Conservation (phyloP, 805 yeast genomes). For the Yamadazyma philogaea region DNA sequence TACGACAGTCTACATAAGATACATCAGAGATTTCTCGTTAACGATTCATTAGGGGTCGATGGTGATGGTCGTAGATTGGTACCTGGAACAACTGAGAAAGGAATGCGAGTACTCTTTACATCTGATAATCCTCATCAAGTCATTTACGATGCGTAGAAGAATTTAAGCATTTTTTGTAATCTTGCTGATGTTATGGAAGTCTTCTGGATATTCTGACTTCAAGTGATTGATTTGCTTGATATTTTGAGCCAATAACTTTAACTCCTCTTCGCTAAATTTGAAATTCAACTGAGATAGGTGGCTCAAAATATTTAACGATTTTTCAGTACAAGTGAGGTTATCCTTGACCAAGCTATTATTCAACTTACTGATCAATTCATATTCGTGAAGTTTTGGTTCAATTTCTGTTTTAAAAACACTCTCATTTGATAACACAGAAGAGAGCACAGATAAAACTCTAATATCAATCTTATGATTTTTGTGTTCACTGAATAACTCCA, state of each 20-base stretch:
- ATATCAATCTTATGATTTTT: slow-evolving; percentile 43
- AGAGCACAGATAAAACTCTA: slow-evolving; percentile 54
- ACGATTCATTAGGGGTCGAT: slow-evolving; percentile 36
- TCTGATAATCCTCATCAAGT: slow-evolving; percentile 50
- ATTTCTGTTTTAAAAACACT: slow-evolving; percentile 36
- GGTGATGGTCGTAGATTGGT: slow-evolving; percentile 44
- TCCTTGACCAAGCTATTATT: slow-evolving; percentile 29
- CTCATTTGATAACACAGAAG: slow-evolving; percentile 57
- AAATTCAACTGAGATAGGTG: slow-evolving; percentile 43
- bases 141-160: slow-evolving; percentile 17
- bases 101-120: slow-evolving; percentile 47
- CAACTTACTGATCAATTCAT: slow-evolving; percentile 32
- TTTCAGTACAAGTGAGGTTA: slow-evolving; percentile 54
- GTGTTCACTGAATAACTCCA: slow-evolving; percentile 14
- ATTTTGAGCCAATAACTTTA: slow-evolving; percentile 30
- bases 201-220: slow-evolving; percentile 52
- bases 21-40: slow-evolving; percentile 22
- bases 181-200: slow-evolving; percentile 47
- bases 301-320: slow-evolving; percentile 49
- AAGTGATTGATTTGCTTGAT: slow-evolving; percentile 37
- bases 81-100: slow-evolving; percentile 49
- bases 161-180: slow-evolving; percentile 21
- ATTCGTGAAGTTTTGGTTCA: slow-evolving; percentile 35
- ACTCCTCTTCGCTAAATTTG: slow-evolving; percentile 45
- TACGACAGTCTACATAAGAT: slow-evolving; percentile 39